Base-by-base conservation (phyloP, 768 basidiomycete species). In the Amanita rubescens region DNA sequence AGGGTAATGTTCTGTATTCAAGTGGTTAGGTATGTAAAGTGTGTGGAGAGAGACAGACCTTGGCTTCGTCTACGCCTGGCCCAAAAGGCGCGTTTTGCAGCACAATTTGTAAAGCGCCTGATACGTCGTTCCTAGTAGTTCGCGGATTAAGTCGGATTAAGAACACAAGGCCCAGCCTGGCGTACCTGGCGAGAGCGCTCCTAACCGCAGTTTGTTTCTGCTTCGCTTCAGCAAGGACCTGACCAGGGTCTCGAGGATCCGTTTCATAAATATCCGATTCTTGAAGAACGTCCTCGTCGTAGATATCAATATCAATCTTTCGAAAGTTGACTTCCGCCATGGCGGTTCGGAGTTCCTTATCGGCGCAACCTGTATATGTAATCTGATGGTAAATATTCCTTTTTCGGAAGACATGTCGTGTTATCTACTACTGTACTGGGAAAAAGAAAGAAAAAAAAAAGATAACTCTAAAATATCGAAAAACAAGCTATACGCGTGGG, bases 281-380 rank as follows among this genome's bases (percentile, higher is more conserved):
- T 42, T 85, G 79, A 6, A 97, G 70, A 20, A 83, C 79, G 62
- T 97, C 95, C 67, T 97, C 95, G 65, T 98, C 95, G 71, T 84
- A 91, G 37, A 74, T 77, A 72, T 98, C 95, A 63, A 97, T 87
- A 72, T 97, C 86, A 71, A 96, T 92, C 71, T 94, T 94, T 61
- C 94, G 78, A 70, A 93, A 96, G 49, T 83, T 81, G 56, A 65
- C 65, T 45, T 77, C 75, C 73, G 75, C 76, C 51, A 27, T 41
- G 17, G 12, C 15, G 12, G n/a, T n/a, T n/a, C n/a, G n/a, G n/a
- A n/a, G n/a, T n/a, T n/a, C n/a, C n/a, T n/a, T n/a, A n/a, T n/a
- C n/a, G n/a, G n/a, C n/a, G n/a, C n/a, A n/a, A n/a, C n/a, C n/a
- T n/a, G n/a, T n/a, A n/a, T n/a, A n/a, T n/a, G n/a, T 14, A 37